phyloP scores from a whole-genome alignment of 1,139 yeast species.

The Wickerhamomyces sp. region DNA sequence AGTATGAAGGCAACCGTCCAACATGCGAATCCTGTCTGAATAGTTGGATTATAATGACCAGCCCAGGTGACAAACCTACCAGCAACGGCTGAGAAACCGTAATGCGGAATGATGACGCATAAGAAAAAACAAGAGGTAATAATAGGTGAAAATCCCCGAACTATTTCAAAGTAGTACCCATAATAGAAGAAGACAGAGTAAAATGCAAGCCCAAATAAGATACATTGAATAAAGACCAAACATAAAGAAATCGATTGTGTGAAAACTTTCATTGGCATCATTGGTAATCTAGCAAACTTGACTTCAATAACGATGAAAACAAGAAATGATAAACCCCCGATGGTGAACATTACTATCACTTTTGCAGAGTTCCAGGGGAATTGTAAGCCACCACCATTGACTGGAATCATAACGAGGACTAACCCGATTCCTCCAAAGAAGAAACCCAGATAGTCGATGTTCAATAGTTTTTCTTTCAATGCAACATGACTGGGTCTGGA shows the following conservation, averaged over 20 bases:
- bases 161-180: constrained; percentile 47
- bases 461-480: constrained; percentile 29
- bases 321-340: constrained; percentile 39
- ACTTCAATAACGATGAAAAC: constrained; percentile 42
- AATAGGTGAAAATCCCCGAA: constrained; percentile 34
- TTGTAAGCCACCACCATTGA: constrained; percentile 48
- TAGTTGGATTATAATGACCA: constrained; percentile 38
- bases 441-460: constrained; percentile 45
- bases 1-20: constrained; percentile 41
- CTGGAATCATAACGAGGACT: constrained; percentile 39
- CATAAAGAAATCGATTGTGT: constrained; percentile 31
- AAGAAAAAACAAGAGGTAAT: constrained; percentile 36
- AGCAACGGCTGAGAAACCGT: constrained; percentile 34
- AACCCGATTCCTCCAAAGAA: constrained; percentile 38
- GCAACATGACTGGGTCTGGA: constrained; percentile 2
- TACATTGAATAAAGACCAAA: constrained; percentile 36
- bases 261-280: constrained; percentile 46
- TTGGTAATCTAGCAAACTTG: constrained; percentile 46
- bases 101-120: constrained; percentile 39
- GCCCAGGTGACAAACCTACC: constrained; percentile 39
- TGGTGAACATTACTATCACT: constrained; percentile 38
- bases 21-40: constrained; percentile 35
- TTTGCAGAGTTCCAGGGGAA: constrained; percentile 45
- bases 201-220: constrained; percentile 45
- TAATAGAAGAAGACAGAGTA: constrained; percentile 40